Base-by-base conservation (phyloP, 2,329 filamentous ascomycete species). In the Fusarium decemcellulare region DNA sequence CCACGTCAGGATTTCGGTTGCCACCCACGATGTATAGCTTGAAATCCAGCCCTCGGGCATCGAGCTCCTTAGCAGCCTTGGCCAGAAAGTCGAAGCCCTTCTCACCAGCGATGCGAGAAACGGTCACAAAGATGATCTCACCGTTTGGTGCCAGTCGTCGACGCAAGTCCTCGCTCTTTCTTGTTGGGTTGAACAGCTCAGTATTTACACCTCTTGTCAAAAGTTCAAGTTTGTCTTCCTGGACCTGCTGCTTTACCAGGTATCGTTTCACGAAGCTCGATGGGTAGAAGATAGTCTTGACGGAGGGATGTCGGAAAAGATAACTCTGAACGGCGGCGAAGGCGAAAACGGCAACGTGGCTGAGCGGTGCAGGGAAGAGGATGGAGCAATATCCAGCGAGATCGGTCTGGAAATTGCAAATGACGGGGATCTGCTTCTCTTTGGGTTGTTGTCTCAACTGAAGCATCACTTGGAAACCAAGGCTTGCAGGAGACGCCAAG, bases 401-500 rank as follows among this genome's bases (percentile, higher is more conserved):
- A 74, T 93, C 91, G 1, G 91, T 93, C 77, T 93, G 91, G 69
- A 92, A 93, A 76, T 92, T 93, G 76, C 90, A 86, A 44, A 92
- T 82, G 2, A 91, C 81, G 3, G 87, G 87, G 1, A 90, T 85
- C 43, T 89, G 88, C 9, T 82, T 81, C 34, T 86, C 81, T 23
- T 76, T 77, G 14, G 83, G 81, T 57, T 91, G 84, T 69, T 91
- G 90, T 46, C 88, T 85, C 53, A 92, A 80, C 75, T 92, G 90
- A n/a, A 92, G 81, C 78, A 93, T 85, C 58, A 92, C 87, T 68
- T 93, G 91, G 72, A 93, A 93, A 5, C 91, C 91, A 4, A 92
- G 81, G 6, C 88, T 91, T 2, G 91, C 91, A 1, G 91, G 91
- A 44, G 88, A 91, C 2, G 91, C 91, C 12, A 93, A 82, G 72